These are phyloP conservation scores for Aspergillus hortae DNA, from an alignment of 2,329 filamentous ascomycete species.

Conservation along the genomic window DNA sequence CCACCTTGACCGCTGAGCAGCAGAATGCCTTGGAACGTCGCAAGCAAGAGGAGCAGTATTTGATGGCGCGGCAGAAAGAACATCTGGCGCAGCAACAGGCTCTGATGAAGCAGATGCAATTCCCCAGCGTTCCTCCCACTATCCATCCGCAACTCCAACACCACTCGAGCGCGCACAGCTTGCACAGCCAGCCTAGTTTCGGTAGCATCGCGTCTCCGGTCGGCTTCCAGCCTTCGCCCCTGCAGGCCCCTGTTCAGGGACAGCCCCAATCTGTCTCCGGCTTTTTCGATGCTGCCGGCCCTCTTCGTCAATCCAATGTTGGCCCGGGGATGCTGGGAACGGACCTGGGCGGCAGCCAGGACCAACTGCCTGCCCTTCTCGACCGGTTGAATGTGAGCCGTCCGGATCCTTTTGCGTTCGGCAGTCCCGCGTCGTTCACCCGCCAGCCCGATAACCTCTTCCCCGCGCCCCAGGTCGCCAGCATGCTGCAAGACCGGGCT, in stretches of 20 bases:
- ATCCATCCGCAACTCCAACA: constrained; percentile 71
- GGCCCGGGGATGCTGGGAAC: constrained; percentile 43
- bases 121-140: constrained; percentile 53
- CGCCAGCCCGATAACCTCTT: constrained; percentile 43
- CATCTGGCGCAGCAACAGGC: constrained; percentile 85
- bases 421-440: constrained; percentile 44
- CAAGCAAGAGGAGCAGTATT: constrained; percentile 96
- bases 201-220: constrained; percentile 89
- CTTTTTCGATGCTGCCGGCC: constrained; percentile 62
- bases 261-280: constrained; percentile 54
- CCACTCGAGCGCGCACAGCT: constrained; percentile 89
- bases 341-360: constrained; percentile 59
- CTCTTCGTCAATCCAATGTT: constrained; percentile 35
- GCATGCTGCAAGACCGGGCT: constrained; percentile 60
- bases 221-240: constrained; percentile 61
- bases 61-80: constrained; percentile 95
- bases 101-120: constrained; percentile 67
- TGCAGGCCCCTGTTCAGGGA: constrained; percentile 56
- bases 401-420: constrained; percentile 48
- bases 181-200: constrained; percentile 96
- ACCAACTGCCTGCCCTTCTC: constrained; percentile 65
- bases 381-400: constrained; percentile 62
- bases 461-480: constrained; percentile 56
- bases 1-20: constrained; percentile 93
- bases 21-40: constrained; percentile 94